These are phyloP conservation scores for Yamadazyma kanchanaburiensis DNA, from an alignment of 1,139 yeast genomes.

Conservation along the genomic window DNA sequence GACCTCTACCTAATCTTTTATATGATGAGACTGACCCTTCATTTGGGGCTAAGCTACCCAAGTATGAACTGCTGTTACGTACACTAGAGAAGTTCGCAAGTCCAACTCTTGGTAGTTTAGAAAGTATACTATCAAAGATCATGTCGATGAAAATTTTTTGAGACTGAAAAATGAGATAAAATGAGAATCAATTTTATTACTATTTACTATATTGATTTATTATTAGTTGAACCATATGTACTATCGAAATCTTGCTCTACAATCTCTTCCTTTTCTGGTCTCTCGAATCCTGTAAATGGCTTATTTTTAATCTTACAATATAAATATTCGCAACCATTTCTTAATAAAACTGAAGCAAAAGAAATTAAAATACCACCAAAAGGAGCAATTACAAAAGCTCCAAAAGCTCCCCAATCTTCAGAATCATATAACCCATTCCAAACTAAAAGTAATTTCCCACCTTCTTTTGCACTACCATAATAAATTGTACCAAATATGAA, in stretches of 20 bases:
- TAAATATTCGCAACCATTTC: constrained; percentile 40
- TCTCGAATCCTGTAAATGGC: constrained; percentile 58
- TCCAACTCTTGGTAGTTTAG: constrained; percentile 4
- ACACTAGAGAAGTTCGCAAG: constrained; percentile 4
- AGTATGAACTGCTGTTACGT: constrained; percentile 20
- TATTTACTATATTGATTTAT: no score
- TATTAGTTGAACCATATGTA: constrained; percentile 9
- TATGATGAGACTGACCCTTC: constrained; percentile 40
- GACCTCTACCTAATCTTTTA: constrained; percentile 94
- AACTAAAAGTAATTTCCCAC: constrained; percentile 67
- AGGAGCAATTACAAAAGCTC: constrained; percentile 91
- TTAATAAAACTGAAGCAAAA: constrained; percentile 45
- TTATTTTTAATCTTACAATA: constrained; percentile 36
- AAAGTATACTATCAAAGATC: constrained; percentile 6
- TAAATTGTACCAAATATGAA: constrained; percentile 83
- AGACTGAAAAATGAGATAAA: neutral
- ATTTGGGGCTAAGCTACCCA: constrained; percentile 38
- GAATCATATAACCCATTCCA: constrained; percentile 76
- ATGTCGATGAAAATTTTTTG: constrained; percentile 1
- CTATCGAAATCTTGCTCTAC: constrained; percentile 5
- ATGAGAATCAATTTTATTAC: no score
- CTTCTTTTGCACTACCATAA: constrained; percentile 66
- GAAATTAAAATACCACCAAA: constrained; percentile 70
- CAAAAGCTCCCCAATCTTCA: constrained; percentile 92
- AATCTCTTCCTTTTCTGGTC: constrained; percentile 27